These are phyloP conservation scores for Plasmodium gonderi DNA, from an alignment of 169 alveolate species.

Conservation along the genomic window DNA sequence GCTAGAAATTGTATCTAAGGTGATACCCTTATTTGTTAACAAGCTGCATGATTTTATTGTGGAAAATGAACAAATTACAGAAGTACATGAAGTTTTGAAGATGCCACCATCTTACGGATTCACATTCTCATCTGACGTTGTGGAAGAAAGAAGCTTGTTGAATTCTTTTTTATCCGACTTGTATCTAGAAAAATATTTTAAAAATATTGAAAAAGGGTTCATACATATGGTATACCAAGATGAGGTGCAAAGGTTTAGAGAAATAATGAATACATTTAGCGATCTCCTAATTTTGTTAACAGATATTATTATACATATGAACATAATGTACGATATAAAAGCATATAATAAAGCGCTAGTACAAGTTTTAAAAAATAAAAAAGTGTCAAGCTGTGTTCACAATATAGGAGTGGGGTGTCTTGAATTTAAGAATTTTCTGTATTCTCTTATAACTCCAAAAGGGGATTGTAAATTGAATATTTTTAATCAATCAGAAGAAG, in stretches of 20 bases:
- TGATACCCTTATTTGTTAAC: constrained; percentile 26
- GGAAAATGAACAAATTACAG: constrained; percentile 16
- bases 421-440: constrained; percentile 67
- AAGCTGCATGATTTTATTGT: constrained; percentile 27
- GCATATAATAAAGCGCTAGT: constrained; percentile 55
- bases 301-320: constrained; percentile 48
- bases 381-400: constrained; percentile 46
- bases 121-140: neutral
- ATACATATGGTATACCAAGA: neutral
- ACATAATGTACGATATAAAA: constrained; percentile 70
- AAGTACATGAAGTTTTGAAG: constrained; percentile 25
- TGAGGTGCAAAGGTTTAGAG: constrained; percentile 10
- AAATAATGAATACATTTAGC: constrained; percentile 16
- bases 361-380: constrained; percentile 39
- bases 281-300: constrained; percentile 26
- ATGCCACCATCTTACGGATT: constrained; percentile 25
- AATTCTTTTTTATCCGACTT: neutral
- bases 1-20: constrained; percentile 12
- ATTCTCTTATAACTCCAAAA: constrained; percentile 11
- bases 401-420: constrained; percentile 62
- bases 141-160: neutral
- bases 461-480: neutral
- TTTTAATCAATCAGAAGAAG: neutral
- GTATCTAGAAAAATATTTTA: neutral
- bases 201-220: constrained; percentile 1